These are phyloP conservation scores for Phytophthora nicotianae DNA, from an alignment of 352 stramenopile species.

Conservation along the genomic window DNA sequence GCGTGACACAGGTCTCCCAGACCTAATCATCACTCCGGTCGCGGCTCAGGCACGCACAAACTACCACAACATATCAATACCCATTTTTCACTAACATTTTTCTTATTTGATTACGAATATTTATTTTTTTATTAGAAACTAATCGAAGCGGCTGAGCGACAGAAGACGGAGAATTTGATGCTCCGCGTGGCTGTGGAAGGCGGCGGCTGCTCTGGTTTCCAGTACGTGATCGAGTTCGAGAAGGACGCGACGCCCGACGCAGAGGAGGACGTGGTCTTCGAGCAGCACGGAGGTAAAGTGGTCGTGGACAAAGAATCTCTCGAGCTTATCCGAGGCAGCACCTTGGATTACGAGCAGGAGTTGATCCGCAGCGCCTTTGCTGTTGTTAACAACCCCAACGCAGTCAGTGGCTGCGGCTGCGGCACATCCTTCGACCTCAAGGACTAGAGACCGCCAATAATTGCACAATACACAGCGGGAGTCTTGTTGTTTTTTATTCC, in stretches of 20 bases:
- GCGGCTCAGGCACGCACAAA: conserved; percentile 51
- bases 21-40: conserved; percentile 74
- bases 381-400: conserved; percentile 97
- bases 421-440: conserved; percentile 98
- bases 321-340: conserved; percentile 93
- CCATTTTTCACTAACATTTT: conserved; percentile 1
- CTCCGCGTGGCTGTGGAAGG: conserved; percentile 92
- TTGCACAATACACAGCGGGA: conserved; percentile 17
- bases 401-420: conserved; percentile 96
- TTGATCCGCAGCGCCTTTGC: conserved; percentile 97
- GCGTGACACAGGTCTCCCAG: conserved; percentile 48
- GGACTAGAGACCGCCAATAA: conserved; percentile 43
- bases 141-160: conserved; percentile 52
- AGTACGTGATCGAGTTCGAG: conserved; percentile 93
- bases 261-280: conserved; percentile 79
- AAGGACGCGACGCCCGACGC: conserved; percentile 48
- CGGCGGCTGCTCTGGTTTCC: conserved; percentile 94
- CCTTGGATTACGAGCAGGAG: conserved; percentile 97
- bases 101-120: conserved; percentile 5
- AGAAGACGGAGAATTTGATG: conserved; percentile 64
- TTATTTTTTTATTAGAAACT: conserved; percentile 52
- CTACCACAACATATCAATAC: background rate
- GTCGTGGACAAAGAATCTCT: conserved; percentile 94
- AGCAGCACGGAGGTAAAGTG: conserved; percentile 85
- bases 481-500: conserved; percentile 44